phyloP scores from a whole-genome alignment of 129 eudicot genomes.

The Heracleum sosnowskyi region DNA sequence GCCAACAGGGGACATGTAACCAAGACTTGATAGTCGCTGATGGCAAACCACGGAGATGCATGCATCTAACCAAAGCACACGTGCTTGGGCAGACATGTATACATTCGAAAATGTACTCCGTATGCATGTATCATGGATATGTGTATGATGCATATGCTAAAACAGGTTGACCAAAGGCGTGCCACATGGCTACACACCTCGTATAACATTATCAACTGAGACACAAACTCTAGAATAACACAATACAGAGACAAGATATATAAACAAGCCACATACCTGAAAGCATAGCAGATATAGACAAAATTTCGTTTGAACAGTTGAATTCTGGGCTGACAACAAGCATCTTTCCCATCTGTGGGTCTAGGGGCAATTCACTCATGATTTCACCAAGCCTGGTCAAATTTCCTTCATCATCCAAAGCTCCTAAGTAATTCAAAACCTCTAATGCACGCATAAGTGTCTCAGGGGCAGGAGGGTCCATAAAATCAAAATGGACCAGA shows the following conservation, averaged over 20 bases:
- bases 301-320: constrained; percentile 92
- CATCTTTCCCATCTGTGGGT: constrained; percentile 98
- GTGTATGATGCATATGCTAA: constrained; percentile 18
- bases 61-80: constrained; percentile 26
- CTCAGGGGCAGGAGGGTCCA: constrained; percentile 99
- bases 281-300: constrained; percentile 90
- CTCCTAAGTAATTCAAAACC: constrained; percentile 94
- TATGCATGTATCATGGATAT: constrained; percentile 11
- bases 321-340: constrained; percentile 87
- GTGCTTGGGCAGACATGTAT: constrained; percentile 15
- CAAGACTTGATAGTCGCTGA: constrained; percentile 79
- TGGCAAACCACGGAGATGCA: constrained; percentile 62
- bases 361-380: constrained; percentile 92
- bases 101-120: constrained; percentile 3
- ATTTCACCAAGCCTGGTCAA: constrained; percentile 83
- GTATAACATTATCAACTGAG: constrained; percentile 4
- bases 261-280: constrained; percentile 55
- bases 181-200: constrained; percentile 10
- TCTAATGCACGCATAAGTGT: constrained; percentile 96
- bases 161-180: background rate
- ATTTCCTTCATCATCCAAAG: constrained; percentile 96
- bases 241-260: background rate
- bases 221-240: constrained; percentile 10
- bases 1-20: constrained; percentile 67
- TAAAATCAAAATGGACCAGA: constrained; percentile 94